A percentile compares a stretch with the other conserved stretches of the same genome.
Evolutionary conservation across 73 alveolate genomes (phyloP).

Genomic region (Paramecium primaurelia): DNA sequence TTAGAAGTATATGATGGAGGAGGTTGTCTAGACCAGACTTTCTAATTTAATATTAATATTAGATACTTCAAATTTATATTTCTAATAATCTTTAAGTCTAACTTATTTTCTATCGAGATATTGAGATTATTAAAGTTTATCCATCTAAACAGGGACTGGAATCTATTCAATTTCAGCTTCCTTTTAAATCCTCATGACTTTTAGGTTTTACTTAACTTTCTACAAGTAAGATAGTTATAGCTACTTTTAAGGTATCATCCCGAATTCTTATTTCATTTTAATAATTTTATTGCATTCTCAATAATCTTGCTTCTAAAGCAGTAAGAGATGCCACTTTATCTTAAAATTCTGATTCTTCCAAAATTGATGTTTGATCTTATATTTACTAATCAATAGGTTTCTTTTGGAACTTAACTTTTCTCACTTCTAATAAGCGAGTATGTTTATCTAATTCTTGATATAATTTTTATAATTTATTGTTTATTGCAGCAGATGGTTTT

Average conservation of each 20-base stretch:
- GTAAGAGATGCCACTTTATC: not conserved
- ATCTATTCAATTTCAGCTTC: not conserved
- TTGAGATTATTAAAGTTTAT: not conserved
- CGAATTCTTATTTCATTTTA: not conserved
- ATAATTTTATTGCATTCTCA: not conserved
- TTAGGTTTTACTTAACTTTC: not conserved
- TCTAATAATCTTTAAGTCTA: constrained; percentile 28
- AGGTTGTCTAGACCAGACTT: not conserved
- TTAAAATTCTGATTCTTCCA: not conserved
- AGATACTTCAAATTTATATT: not conserved
- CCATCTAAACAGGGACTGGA: not conserved
- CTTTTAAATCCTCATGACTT: not conserved
- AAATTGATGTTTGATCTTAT: not conserved
- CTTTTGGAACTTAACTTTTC: not conserved
- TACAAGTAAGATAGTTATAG: not conserved
- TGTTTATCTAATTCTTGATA: not conserved
- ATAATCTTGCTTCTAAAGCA: not conserved
- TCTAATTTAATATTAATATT: not conserved
- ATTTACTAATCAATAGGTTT: not conserved
- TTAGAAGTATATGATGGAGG: constrained; percentile 23
- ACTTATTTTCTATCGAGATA: not conserved
- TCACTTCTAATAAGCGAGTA: not conserved
- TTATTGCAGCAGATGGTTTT: not conserved
- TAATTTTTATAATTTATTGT: not conserved
- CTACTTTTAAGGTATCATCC: not conserved